Base-by-base conservation (phyloP, 176 grass and related monocot species). In the Oryza officinalis region DNA sequence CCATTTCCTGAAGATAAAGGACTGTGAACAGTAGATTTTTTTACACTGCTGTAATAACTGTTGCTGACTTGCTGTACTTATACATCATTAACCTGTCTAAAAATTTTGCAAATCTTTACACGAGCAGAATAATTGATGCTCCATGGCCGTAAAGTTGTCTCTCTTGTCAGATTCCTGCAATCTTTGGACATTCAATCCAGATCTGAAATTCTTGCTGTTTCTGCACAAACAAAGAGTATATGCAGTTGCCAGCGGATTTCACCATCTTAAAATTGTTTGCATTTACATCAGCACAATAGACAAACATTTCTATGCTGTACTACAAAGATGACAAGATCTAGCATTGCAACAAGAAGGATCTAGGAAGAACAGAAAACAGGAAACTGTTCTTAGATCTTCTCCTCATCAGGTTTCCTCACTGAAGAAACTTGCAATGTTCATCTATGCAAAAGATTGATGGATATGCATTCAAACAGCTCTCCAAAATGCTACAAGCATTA, bases 361-460 rank as follows among this genome's bases (percentile, higher is more conserved):
- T 77, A 32, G 38, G 65, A 64, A 15, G 17, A 88, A 83, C 57
- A 59, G 1, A 5, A 10, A 37, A 73, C 65, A 43, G 43, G 74
- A 79, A 88, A 70, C 3, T 25, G 52, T 57, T 22, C 64, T 37
- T 22, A 65, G 47, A 67, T 81, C 57, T 33, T 59, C 43, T 85
- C 45, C 73, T 69, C 15, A 25, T 70, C 75, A 76, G 38, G 63
- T 63, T 89, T 89, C 76, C 82, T 30, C 63, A 66, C 57, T 10
- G 57, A 77, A 82, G 74, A 83, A 83, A 72, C 66, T 25, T 72
- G 43, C 81, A 79, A 25, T 31, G 30, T 57, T 50, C 78, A 46
- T 4, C 49, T 40, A 0, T 65, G 54, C 60, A 52, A 78, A 83
- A 78, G 38, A n/a, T 52, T 52, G 14, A 23, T 54, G 79, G 28